Evolutionary conservation across 2,329 filamentous ascomycete genomes (phyloP), one percentile per base, ranked within the genome.

Genomic region (Claviceps humidiphila): DNA sequence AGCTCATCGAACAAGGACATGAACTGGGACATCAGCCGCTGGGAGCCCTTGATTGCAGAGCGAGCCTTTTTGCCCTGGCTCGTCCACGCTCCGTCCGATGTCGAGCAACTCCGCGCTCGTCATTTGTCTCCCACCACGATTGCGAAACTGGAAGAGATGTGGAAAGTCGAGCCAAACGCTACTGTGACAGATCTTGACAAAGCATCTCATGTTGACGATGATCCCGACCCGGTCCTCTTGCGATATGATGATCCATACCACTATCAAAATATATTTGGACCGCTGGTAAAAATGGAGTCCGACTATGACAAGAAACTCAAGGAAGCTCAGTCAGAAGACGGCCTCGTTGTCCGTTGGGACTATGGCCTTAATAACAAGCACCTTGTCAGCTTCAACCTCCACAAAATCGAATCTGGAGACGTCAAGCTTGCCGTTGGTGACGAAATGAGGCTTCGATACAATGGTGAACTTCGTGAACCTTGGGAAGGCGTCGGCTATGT

Each of bases 401-500:
- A 93, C 47, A 98, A 98, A 71, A 87, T 98, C 50, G 93, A 98
- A 70, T 84, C 95, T 30, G 93, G 93, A 51, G 93, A 98, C 68
- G 93, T 98, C 59, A 98, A 98, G 70, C 78, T 98, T 60, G 93
- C 93, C 2, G 93, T 98, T 20, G 93, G 93, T 56, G 93, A 98
- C 64, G 93, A 98, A 68, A 98, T 98, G 93, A 86, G 93, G 44
- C 75, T 98, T 57, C 89, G 93, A 60, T 98, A 98, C 71, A 94
- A 89, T 59, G 93, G 94, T 59, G 93, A 97, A 68, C 75, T 98
- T 49, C 87, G 90, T 43, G 80, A 87, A 14, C 82, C 88, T 54
- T 98, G 93, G 93, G 93, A 98, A 66, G 93, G 93, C 40, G 93
- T 98, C 38, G 93, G 93, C 58, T 98, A 98, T 68, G 93, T 98